Percentiles rank a stretch among this genome's conserved stretches.
phyloP scores from a whole-genome alignment of 2,329 filamentous ascomycete genomes.

The Anisogramma anomala region DNA sequence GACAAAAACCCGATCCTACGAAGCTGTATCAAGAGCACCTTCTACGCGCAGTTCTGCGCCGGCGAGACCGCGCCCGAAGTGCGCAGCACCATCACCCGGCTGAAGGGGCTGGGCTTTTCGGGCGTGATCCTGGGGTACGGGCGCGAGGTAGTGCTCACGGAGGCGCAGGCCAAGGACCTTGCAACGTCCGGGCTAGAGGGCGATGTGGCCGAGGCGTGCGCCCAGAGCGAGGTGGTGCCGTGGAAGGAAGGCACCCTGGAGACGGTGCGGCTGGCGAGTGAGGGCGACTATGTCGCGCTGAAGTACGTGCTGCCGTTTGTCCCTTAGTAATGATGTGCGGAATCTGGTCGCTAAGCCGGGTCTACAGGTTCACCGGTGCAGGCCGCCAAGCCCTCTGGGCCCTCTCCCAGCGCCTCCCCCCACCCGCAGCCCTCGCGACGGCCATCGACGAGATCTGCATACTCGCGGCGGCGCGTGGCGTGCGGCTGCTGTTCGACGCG shows the following conservation, averaged over 20 bases:
- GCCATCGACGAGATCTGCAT: constrained; percentile 67
- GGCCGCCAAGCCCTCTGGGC: constrained; percentile 59
- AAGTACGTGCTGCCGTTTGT: constrained; percentile 31
- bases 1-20: constrained; percentile 64
- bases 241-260: constrained; percentile 68
- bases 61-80: constrained; percentile 65
- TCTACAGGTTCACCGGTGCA: constrained; percentile 61
- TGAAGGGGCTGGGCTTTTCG: constrained; percentile 66
- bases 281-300: constrained; percentile 54
- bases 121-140: constrained; percentile 82
- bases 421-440: constrained; percentile 51
- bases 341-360: background rate
- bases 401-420: constrained; percentile 50
- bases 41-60: constrained; percentile 86
- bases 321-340: background rate
- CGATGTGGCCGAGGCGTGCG: constrained; percentile 35
- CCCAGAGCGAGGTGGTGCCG: constrained; percentile 49
- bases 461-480: constrained; percentile 54
- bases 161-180: constrained; percentile 37
- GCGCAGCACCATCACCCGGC: constrained; percentile 45
- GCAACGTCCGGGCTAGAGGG: constrained; percentile 30
- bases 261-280: constrained; percentile 61
- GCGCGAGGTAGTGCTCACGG: constrained; percentile 62
- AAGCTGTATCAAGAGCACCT: constrained; percentile 63
- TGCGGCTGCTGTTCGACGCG: constrained; percentile 72